Evolutionary conservation across 2,329 filamentous ascomycete species (phyloP), one percentile per base, ranked within the genome.

Genomic region (Camillea tinctor): DNA sequence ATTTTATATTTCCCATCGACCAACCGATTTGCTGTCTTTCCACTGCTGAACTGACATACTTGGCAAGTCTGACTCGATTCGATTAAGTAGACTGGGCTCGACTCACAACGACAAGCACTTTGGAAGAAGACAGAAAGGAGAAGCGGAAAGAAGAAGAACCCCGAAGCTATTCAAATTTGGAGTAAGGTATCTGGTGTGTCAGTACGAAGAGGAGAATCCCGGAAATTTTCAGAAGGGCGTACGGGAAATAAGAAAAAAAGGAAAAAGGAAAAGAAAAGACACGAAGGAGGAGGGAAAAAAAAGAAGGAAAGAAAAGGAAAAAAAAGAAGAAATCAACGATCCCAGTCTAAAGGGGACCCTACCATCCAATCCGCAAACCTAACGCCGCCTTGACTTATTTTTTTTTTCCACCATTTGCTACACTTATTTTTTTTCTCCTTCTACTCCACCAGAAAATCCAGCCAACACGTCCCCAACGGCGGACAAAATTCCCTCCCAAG

Each of bases 331-430:
- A 57, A 61, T 59, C 60, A 59, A 61, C 55, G 26, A 51, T 64
- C 58, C 58, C 62, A 44, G 36, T 64, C 56, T 60, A 57, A 51
- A n/a, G n/a, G 57, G 60, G 58, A 60, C 64, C 64, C 62, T 66
- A 62, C 64, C 62, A 62, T 66, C 62, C 51, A 66, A 54, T 62
- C 64, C 64, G 64, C 64, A 66, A 60, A 63, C 36, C 36, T 44
- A 17, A 30, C 36, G 50, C 50, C 50, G 20, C 63, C 62, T 65
- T 63, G 59, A 62, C 64, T 62, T 60, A 60, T 62, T 63, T 66
- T 60, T 62, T 62, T 62, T 66, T 62, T 20, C 50, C 20, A 21
- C 22, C 22, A 22, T 51, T 51, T 51, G 20, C 22, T 51, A 51
- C 22, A 22, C 19, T 21, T 51, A 22, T 51, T 51, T 15, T 51